Percentiles rank a stretch among this genome's conserved stretches.
phyloP scores from a whole-genome alignment of 345 rosid species.

The Barbarea vulgaris region DNA sequence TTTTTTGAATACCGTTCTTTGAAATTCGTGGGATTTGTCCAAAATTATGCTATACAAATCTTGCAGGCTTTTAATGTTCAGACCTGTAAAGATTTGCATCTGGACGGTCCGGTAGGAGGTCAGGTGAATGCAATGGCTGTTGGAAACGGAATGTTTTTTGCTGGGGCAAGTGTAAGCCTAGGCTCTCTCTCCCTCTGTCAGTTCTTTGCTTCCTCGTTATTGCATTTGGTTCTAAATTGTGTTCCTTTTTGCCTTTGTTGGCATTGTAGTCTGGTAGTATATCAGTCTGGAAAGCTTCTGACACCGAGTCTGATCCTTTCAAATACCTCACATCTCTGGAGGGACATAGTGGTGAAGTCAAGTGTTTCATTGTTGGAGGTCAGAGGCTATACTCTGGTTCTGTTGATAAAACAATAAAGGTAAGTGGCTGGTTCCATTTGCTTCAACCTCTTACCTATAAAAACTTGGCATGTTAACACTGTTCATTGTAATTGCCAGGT shows the following conservation, averaged over 20 bases:
- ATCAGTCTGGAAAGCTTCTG: slow-evolving; percentile 44
- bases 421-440: slow-evolving; percentile 20
- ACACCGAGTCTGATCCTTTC: slow-evolving; percentile 42
- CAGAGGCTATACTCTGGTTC: slow-evolving; percentile 49
- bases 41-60: slow-evolving; percentile 1
- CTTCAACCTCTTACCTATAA: not conserved
- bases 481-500: slow-evolving; percentile 31
- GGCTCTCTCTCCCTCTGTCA: not conserved
- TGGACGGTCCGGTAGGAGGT: slow-evolving; percentile 45
- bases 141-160: slow-evolving; percentile 50
- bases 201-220: not conserved
- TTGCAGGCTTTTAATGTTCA: slow-evolving; percentile 56
- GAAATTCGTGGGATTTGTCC: not conserved
- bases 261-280: slow-evolving; percentile 49
- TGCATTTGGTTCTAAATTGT: not conserved
- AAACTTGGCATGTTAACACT: not conserved
- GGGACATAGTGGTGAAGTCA: slow-evolving; percentile 46
- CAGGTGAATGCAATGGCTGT: slow-evolving; percentile 50
- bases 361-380: slow-evolving; percentile 42
- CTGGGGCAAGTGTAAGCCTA: slow-evolving; percentile 57
- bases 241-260: not conserved
- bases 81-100: slow-evolving; percentile 39
- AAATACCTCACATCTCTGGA: slow-evolving; percentile 31
- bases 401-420: slow-evolving; percentile 48
- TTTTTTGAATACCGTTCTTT: not conserved